Evolutionary conservation across 805 yeast genomes (phyloP).

Genomic region (Starmerella floricola): DNA sequence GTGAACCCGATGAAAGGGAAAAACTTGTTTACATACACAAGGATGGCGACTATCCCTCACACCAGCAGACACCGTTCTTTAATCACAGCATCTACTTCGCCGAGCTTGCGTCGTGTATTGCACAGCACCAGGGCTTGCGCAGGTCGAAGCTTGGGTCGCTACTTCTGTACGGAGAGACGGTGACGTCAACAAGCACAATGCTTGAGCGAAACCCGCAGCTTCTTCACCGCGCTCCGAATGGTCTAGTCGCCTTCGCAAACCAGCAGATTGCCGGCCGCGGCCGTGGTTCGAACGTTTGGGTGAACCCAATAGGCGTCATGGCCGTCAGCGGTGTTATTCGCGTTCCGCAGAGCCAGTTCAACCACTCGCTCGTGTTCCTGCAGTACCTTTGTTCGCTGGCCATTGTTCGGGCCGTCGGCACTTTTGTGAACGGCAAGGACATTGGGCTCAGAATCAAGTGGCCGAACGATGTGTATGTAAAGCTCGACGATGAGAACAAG

Average conservation of each 20-base stretch:
- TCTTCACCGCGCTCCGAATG: conserved; percentile 52
- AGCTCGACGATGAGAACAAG: not conserved
- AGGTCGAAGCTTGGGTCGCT: conserved; percentile 41
- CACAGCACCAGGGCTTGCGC: not conserved
- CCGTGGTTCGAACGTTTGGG: conserved; percentile 90
- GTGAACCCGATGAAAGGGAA: conserved; percentile 34
- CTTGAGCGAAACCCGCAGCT: conserved; percentile 59
- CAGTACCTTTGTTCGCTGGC: conserved; percentile 83
- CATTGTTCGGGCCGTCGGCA: conserved; percentile 58
- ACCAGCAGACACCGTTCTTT: conserved; percentile 58
- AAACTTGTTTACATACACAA: conserved; percentile 39
- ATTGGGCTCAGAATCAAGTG: conserved; percentile 79
- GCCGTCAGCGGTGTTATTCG: conserved; percentile 65
- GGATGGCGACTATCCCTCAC: conserved; percentile 36
- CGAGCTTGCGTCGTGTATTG: conserved; percentile 30
- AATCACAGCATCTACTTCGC: conserved; percentile 46
- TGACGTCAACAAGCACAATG: conserved; percentile 74
- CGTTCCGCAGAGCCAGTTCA: conserved; percentile 37
- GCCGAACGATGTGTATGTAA: conserved; percentile 87
- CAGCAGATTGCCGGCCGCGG: conserved; percentile 88
- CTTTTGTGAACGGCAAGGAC: conserved; percentile 55
- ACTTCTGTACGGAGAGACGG: conserved; percentile 71
- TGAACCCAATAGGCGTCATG: conserved; percentile 83
- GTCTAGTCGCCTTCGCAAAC: conserved; percentile 56
- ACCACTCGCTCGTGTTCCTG: conserved; percentile 61